Base-by-base conservation (phyloP, 371 early-diverging fungal genomes). In the Hamiltosporidium magnivora region DNA sequence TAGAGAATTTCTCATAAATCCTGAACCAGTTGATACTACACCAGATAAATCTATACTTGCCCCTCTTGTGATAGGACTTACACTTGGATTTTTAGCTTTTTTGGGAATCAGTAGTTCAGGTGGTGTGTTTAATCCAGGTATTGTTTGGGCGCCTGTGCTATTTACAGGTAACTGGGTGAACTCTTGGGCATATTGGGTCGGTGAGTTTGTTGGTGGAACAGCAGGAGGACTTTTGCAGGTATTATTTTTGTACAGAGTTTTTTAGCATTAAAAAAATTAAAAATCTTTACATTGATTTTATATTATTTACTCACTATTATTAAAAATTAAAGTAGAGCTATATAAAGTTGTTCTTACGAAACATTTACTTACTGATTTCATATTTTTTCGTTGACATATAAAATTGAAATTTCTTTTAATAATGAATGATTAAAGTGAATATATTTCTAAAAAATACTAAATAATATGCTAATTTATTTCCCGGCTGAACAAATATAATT, bases 121-220 rank as follows among this genome's bases (percentile, higher is more conserved):
- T 56, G 87, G 87, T 61, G 85, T 84, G 14, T 87, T 86, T 80
- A 87, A 87, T 79, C 88, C 88, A 0, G 88, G 85, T 8, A 72
- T 87, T 2, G 85, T 82, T 0, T 73, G 74, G 37, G 73, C 84
- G 39, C 84, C 84, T 25, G 83, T 84, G 11, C 61, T 87, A 8
- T 67, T 86, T 39, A 75, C 85, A 38, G 84, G 85, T 25, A 75
- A 79, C 56, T 87, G 84, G 83, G 61, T 38, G 38, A 60, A 85
- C 77, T 80, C 81, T 69, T 87, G 87, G 87, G 62, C 70, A 3
- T 84, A 81, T 71, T 84, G 85, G 84, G 66, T 84, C 39, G 86
- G 78, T 11, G 86, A 87, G 69, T 85, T 85, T 61, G 63, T 80
- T 3, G 87, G 87, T 11, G 87, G 86, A 11, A 80, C 83, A 1